Evolutionary conservation across 1,139 yeast species (phyloP).

Genomic region (Meyerozyma sp.): DNA sequence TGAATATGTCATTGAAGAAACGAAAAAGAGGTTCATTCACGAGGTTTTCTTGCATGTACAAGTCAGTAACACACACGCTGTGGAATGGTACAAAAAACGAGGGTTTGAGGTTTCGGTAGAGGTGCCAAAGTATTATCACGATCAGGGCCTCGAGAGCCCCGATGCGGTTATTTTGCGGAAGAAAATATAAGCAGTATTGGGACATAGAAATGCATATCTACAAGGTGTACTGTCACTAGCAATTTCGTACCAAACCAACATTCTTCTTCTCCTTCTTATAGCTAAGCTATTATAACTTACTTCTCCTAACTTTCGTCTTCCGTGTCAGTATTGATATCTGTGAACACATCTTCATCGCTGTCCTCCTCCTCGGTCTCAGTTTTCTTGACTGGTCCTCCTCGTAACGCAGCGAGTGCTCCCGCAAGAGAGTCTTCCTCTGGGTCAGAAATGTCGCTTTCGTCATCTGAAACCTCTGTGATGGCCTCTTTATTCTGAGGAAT

Average conservation of each 20-base stretch:
- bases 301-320: conserved; percentile 43
- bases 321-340: conserved; percentile 48
- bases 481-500: conserved; percentile 14
- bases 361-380: conserved; percentile 31
- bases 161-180: conserved; percentile 38
- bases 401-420: conserved; percentile 59
- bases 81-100: conserved; percentile 50
- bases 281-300: neutral
- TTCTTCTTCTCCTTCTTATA: no score
- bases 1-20: conserved; percentile 47
- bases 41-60: conserved; percentile 60
- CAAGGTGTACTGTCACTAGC: no score
- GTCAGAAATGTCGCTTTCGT: conserved; percentile 55
- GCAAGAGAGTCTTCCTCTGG: conserved; percentile 64
- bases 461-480: conserved; percentile 27
- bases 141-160: conserved; percentile 39
- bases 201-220: neutral
- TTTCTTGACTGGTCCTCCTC: conserved; percentile 46
- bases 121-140: conserved; percentile 47
- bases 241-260: no score
- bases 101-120: conserved; percentile 44
- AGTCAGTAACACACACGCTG: conserved; percentile 35
- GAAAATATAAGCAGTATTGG: neutral
- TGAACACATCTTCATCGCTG: conserved; percentile 36
- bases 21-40: conserved; percentile 49